Base-by-base conservation (phyloP, 2,329 filamentous ascomycete genomes). In the Apiospora saccharicola region DNA sequence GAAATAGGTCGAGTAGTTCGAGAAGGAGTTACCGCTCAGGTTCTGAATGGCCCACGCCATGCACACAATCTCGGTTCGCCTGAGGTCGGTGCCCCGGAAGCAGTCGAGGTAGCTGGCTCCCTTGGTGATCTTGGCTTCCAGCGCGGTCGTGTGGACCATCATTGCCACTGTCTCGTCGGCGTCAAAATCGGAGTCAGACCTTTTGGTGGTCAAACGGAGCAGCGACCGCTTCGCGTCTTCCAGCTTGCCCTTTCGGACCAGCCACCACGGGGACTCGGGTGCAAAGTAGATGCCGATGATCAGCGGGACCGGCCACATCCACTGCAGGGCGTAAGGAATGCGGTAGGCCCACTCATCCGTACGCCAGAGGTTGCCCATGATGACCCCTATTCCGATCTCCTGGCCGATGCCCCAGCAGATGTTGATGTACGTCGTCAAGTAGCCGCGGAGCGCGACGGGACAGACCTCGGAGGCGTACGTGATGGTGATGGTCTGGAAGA, bases 121-220 rank as follows among this genome's bases (percentile, higher is more conserved):
- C 8, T 85, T 84, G 4, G 93, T 95, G 70, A 94, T 93, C 81
- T 89, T 88, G 79, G 93, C 88, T 80, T 97, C 95, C 14, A 97
- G 85, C 0, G 92, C 92, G 0, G 93, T 95, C 0, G 94, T 98
- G 79, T 97, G 94, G 1, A 94, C 90, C 93, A 98, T 97, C 94
- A 97, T 97, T 77, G 93, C 91, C 69, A 97, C 87, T 0, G 94
- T 96, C 83, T 96, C 94, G 74, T 97, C 93, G 14, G 93, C 89
- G 78, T 97, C 90, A 77, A 96, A 95, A 73, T 92, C 88, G 0
- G 90, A 91, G 73, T 94, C 91, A 71, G 86, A 85, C 74, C 53
- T 61, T 6, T 90, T 84, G 77, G 87, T 91, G 6, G 92, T 93
- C 26, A 94, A 84, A 4, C 92, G 90, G 68, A 92, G 84, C 26